These are phyloP conservation scores for Yamadazyma aaseri DNA, from an alignment of 1,139 yeast genomes.

Conservation along the genomic window DNA sequence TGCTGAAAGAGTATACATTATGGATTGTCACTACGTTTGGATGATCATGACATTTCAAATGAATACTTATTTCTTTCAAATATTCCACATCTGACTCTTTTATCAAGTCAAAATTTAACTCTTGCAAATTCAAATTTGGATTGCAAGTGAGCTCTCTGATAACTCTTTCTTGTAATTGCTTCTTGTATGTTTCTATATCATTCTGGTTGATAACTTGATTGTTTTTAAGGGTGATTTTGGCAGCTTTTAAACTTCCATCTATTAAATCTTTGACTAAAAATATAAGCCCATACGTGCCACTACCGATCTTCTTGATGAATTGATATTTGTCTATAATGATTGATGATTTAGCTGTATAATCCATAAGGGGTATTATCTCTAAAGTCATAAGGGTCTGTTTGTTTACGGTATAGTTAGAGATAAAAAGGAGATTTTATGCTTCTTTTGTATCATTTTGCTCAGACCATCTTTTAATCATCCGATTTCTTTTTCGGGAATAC, in stretches of 20 bases:
- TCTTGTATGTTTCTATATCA: conserved; percentile 31
- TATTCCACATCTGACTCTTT: conserved; percentile 42
- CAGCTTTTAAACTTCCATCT: conserved; percentile 58
- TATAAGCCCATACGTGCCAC: conserved; percentile 88
- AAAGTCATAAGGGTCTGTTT: conserved; percentile 2
- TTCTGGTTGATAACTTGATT: conserved; percentile 21
- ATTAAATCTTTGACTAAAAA: conserved; percentile 61
- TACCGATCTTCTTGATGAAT: conserved; percentile 64
- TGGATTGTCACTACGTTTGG: conserved; percentile 76
- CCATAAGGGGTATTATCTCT: conserved; percentile 2
- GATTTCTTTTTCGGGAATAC: conserved; percentile 1
- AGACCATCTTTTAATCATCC: conserved; percentile 4
- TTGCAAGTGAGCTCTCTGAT: conserved; percentile 24
- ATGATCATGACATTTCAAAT: conserved; percentile 71
- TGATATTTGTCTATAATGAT: conserved; percentile 16
- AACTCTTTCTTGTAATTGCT: conserved; percentile 29
- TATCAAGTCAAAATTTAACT: conserved; percentile 44
- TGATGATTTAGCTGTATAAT: conserved; percentile 9
- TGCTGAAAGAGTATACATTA: conserved; percentile 57
- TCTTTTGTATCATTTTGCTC: conserved; percentile 1
- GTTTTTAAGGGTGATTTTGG: conserved; percentile 67
- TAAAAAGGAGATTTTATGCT: neutral
- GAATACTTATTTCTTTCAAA: conserved; percentile 69
- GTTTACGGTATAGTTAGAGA: neutral
- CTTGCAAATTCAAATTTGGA: conserved; percentile 15